Evolutionary conservation across 2,329 filamentous ascomycete species (phyloP), one percentile per base, ranked within the genome.

Genomic region (Coniochaeta sp.): DNA sequence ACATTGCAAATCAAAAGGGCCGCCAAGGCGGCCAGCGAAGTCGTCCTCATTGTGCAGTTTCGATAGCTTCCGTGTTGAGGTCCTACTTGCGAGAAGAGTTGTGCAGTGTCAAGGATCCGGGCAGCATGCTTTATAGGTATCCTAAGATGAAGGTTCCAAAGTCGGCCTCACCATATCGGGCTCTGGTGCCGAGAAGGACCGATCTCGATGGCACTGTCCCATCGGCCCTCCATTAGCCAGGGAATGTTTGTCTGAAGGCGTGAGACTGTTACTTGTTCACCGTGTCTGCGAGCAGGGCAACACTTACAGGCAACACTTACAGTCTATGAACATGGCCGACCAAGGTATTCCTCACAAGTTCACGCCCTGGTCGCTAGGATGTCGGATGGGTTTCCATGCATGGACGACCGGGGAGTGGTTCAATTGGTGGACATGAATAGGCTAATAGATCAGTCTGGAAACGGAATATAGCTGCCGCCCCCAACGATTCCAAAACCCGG

Each of bases 1-100:
- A 71, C 77, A 12, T 74, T 67, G 47, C 70, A 67, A 16, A 72
- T 73, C 58, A 71, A 69, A n/a, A 77, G 61, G 50, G 71, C 72
- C 26, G 70, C 67, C 9, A 72, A 59, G 52, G 67, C 67, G 38
- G 71, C 65, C 34, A 71, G 57, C 28, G 70, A 55, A 47, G 67
- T 66, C 3, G 69, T 70, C 70, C 72, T 77, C 75, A 77, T 78
- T 38, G 59, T 61, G 50, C 34, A n/a, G 14, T 38, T 6, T 19
- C 36, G 50, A 31, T n/a, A 44, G 33, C 26, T 52, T 52, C 24
- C 8, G 43, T 17, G 17, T 6, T 8, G 17, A 36, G 34, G 34
- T 36, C n/a, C 6, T 36, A 14, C 34, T 36, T 36, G 12, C 34
- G 34, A 6, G 3, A 36, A 36, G 12, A 14, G 14, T 12, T 36